Conservation (phyloP, 148 eudicot genomes). For the Arbutus unedo region DNA sequence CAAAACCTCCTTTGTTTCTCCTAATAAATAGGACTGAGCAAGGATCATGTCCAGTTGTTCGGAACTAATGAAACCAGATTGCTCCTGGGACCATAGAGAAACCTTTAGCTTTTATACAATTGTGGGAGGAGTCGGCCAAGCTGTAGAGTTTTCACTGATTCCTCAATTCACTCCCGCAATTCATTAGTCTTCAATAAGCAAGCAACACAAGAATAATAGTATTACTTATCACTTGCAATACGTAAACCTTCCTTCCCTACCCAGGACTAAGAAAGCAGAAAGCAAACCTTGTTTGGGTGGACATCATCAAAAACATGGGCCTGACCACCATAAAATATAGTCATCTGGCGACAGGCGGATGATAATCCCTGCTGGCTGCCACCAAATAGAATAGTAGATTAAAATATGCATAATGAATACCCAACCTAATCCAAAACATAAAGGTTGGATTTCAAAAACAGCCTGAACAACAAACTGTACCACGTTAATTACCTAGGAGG, state of each 20-base stretch:
- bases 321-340: slow-evolving; percentile 80
- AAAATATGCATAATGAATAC: not conserved
- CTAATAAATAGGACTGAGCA: not conserved
- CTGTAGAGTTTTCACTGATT: not conserved
- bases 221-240: slow-evolving; percentile 7
- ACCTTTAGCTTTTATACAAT: not conserved
- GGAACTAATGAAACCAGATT: not conserved
- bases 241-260: not conserved
- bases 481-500: slow-evolving; percentile 35
- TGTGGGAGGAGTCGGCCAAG: not conserved
- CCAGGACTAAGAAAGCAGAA: slow-evolving; percentile 12
- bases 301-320: slow-evolving; percentile 87
- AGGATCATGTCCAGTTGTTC: not conserved
- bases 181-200: not conserved
- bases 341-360: slow-evolving; percentile 63
- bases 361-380: slow-evolving; percentile 51
- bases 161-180: not conserved
- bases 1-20: slow-evolving; percentile 9
- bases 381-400: not conserved
- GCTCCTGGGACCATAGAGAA: not conserved
- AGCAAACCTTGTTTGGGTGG: slow-evolving; percentile 65
- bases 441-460: slow-evolving; percentile 13
- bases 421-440: not conserved
- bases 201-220: slow-evolving; percentile 5
- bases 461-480: not conserved